These are phyloP conservation scores for Coniochaeta sp. DNA, from an alignment of 2,329 filamentous ascomycete species.

Conservation along the genomic window DNA sequence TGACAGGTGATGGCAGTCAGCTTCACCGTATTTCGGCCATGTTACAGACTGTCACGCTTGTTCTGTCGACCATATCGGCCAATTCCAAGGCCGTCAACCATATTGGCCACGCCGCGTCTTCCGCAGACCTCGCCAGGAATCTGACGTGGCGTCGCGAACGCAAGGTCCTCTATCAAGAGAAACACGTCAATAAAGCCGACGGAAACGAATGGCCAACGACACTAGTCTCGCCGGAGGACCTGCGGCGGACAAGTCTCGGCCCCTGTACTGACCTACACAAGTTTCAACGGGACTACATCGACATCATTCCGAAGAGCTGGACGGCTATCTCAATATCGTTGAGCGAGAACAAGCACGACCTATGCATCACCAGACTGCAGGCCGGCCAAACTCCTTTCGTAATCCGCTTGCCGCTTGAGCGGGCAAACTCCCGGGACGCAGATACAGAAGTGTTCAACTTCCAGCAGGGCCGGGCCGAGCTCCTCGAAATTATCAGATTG, in stretches of 20 bases:
- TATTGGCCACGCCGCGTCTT: conserved; percentile 53
- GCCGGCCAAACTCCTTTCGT: conserved; percentile 73
- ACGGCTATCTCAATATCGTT: conserved; percentile 79
- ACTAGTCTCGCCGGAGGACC: conserved; percentile 15
- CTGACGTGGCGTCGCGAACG: conserved; percentile 60
- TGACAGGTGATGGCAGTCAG: conserved; percentile 47
- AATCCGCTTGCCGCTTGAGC: conserved; percentile 74
- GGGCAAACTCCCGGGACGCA: conserved; percentile 72
- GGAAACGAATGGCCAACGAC: conserved; percentile 27
- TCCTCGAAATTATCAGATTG: conserved; percentile 72
- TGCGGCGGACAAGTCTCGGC: conserved; percentile 35
- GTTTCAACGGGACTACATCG: conserved; percentile 76
- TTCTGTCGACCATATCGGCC: conserved; percentile 54
- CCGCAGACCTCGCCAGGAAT: conserved; percentile 63
- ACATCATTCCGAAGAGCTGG: conserved; percentile 79
- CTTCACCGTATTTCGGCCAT: conserved; percentile 58
- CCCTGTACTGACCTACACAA: conserved; percentile 44
- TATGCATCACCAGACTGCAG: conserved; percentile 83
- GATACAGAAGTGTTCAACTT: conserved; percentile 79
- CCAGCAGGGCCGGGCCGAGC: conserved; percentile 67
- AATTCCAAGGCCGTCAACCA: conserved; percentile 38
- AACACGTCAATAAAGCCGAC: conserved; percentile 31
- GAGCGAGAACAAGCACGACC: conserved; percentile 73
- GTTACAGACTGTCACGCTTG: conserved; percentile 57
- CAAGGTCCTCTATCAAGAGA: conserved; percentile 41